These are phyloP conservation scores for Cladosporium halotolerans DNA, from an alignment of 2,329 filamentous ascomycete genomes.

Conservation along the genomic window DNA sequence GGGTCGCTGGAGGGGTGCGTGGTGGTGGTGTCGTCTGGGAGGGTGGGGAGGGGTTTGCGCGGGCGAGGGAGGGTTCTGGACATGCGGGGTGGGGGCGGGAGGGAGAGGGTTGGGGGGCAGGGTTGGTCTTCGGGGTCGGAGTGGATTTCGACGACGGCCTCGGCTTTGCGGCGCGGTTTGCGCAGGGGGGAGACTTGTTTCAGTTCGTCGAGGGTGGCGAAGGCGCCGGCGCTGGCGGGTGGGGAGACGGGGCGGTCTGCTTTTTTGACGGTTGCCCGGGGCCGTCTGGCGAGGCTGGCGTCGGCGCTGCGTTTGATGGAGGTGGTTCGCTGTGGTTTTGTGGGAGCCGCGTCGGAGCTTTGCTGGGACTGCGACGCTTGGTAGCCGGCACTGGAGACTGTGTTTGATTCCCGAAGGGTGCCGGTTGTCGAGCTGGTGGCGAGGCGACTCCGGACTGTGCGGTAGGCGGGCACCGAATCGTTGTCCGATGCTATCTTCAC, in stretches of 20 bases:
- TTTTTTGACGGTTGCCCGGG: conserved; percentile 22
- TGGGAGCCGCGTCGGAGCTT: conserved; percentile 20
- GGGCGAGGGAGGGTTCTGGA: conserved; percentile 23
- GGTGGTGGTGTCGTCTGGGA: conserved; percentile 9
- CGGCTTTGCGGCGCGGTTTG: conserved; percentile 20
- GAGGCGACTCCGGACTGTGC: conserved; percentile 14
- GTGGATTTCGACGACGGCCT: conserved; percentile 30
- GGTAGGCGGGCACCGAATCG: conserved; percentile 19
- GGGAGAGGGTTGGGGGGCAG: conserved; percentile 17
- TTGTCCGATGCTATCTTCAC: conserved; percentile 17
- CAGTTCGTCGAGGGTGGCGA: conserved; percentile 29
- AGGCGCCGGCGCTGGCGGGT: conserved; percentile 20
- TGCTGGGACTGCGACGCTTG: conserved; percentile 20
- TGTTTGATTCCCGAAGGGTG: conserved; percentile 21
- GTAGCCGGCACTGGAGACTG: conserved; percentile 20
- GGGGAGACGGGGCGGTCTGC: conserved; percentile 21
- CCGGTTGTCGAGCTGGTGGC: conserved; percentile 14
- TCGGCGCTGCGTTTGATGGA: conserved; percentile 29
- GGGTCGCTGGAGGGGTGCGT: conserved; percentile 37
- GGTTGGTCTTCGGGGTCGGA: conserved; percentile 28
- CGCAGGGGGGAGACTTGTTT: conserved; percentile 24
- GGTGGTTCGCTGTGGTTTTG: conserved; percentile 21
- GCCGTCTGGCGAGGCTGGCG: conserved; percentile 31
- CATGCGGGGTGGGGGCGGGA: conserved; percentile 27
- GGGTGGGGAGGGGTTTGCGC: conserved; percentile 12